Base-by-base conservation (phyloP, 306 rosid genomes). In the Citrullus colocynthis region DNA sequence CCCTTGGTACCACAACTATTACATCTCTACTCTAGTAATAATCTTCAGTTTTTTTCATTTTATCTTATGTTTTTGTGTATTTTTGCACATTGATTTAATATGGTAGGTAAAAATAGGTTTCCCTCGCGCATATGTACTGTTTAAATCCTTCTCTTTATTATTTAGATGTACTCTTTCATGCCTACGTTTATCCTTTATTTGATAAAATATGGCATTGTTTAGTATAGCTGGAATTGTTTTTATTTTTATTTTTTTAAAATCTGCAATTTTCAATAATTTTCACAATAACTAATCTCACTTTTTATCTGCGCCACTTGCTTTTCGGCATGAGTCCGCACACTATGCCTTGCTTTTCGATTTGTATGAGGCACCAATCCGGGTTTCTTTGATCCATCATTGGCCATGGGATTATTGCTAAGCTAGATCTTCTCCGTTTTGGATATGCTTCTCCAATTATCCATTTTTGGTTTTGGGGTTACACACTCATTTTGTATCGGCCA, bases 1-100 rank as follows among this genome's bases (percentile, higher is more conserved):
- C 91, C 49, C 90, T 83, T 83, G 98, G 98, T 94, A 90, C 49
- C 81, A 8, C 1, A n/a, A 32, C 58, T 51, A 83, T n/a, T 60
- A 37, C 75, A 77, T 59, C 54, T 54, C 59, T 62, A 44, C 81
- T 81, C 82, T 81, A 75, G 79, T 58, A 39, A 69, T 74, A 9
- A 44, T 60, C 60, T 44, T 44, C 62, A 78, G 75, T 49, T 30
- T 28, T n/a, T 71, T 72, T 30, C 57, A 24, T 28, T 45, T 72
- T 72, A 28, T 21, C 59, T 18, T 24, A 76, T 76, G 84, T 34
- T 86, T 13, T 58, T 4, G 3, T 58, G 79, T 41, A 6, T 7
- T 37, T 34, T 1, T 52, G 16, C 61, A 28, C 48, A 73, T 20
- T 45, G 7, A 51, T 73, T 49, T 73, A 73, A 51, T 51, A 48